phyloP scores from a whole-genome alignment of 176 grass and related monocot genomes.

The Chrysopogon serrulatus region DNA sequence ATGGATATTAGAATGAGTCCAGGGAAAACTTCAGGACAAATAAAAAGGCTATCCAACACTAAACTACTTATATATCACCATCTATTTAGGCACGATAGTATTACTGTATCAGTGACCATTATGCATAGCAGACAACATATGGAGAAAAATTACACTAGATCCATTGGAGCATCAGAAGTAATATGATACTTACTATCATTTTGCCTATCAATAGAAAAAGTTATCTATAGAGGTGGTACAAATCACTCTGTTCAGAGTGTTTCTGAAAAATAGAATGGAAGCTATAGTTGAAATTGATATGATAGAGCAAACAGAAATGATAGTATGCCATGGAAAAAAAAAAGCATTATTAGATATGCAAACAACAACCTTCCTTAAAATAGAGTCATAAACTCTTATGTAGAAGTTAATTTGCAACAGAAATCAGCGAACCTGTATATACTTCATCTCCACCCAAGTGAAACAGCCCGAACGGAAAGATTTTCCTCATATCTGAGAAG shows the following conservation, averaged over 20 bases:
- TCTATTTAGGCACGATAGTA: not conserved
- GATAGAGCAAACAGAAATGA: not conserved
- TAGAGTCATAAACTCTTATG: not conserved
- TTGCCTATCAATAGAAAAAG: not conserved
- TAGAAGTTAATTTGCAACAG: slow-evolving; percentile 13
- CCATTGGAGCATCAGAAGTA: not conserved
- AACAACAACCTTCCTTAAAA: not conserved
- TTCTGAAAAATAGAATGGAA: not conserved
- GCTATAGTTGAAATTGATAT: not conserved
- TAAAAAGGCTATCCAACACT: not conserved
- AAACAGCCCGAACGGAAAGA: slow-evolving; percentile 93
- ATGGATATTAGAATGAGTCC: slow-evolving; percentile 12
- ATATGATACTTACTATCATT: not conserved
- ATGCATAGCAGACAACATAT: not conserved
- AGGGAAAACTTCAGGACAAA: not conserved
- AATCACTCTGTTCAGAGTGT: not conserved
- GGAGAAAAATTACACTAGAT: not conserved
- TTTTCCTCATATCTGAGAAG: slow-evolving; percentile 89
- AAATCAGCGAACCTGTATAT: slow-evolving; percentile 67
- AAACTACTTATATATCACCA: not conserved
- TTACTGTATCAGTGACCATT: not conserved
- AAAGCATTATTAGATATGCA: not conserved
- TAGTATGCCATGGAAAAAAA: not conserved
- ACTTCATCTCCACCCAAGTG: slow-evolving; percentile 99
- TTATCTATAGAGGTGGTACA: not conserved